These are phyloP conservation scores for Calonectria hongkongensis DNA, from an alignment of 2,329 filamentous ascomycete genomes.

Conservation along the genomic window DNA sequence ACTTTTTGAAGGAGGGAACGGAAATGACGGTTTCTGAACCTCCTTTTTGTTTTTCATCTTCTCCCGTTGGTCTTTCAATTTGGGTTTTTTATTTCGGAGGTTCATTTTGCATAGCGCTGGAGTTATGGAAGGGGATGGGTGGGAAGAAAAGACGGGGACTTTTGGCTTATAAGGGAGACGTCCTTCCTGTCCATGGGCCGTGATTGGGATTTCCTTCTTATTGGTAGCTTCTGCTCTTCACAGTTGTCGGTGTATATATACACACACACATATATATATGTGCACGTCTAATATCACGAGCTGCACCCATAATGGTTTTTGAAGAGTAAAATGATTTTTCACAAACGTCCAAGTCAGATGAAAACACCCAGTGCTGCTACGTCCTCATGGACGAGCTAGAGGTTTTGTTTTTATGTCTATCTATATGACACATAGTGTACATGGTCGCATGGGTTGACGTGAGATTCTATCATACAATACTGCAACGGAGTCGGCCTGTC, in stretches of 20 bases:
- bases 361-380: not conserved
- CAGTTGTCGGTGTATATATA: conserved; percentile 20
- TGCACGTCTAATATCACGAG: conserved; percentile 27
- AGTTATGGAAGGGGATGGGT: conserved; percentile 48
- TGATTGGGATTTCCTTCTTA: conserved; percentile 17
- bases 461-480: conserved; percentile 27
- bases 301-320: not conserved
- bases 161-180: conserved; percentile 16
- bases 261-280: not conserved
- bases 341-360: not conserved
- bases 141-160: conserved; percentile 38
- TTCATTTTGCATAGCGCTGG: conserved; percentile 55
- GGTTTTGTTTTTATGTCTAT: not conserved
- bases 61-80: not conserved
- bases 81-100: conserved; percentile 22
- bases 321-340: conserved; percentile 19
- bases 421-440: conserved; percentile 17
- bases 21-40: not conserved
- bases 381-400: not conserved
- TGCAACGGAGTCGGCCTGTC: not conserved
- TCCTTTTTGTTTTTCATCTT: conserved; percentile 1
- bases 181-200: conserved; percentile 12
- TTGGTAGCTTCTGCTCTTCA: conserved; percentile 17
- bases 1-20: not conserved
- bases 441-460: conserved; percentile 15